Evolutionary conservation across 2,329 filamentous ascomycete genomes (phyloP).

Genomic region (Lasiodiplodia sp.): DNA sequence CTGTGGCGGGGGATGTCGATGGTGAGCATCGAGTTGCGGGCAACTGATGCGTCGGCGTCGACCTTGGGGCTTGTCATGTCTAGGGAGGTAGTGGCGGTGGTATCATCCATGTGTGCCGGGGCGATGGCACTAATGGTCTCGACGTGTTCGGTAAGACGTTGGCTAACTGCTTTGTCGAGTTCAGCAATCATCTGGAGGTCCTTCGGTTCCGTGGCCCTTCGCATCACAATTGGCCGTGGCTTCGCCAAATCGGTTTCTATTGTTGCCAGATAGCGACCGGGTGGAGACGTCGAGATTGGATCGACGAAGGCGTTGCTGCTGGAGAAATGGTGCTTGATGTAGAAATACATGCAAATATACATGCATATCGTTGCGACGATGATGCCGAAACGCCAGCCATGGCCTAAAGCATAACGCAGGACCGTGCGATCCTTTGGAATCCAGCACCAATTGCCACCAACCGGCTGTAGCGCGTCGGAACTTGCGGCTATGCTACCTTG

Average conservation of each 20-base stretch:
- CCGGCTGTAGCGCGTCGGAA: constrained; percentile 42
- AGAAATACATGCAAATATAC: constrained; percentile 54
- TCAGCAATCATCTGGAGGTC: neutral
- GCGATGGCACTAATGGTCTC: neutral
- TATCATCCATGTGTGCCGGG: neutral
- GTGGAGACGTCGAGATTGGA: neutral
- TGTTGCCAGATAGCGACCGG: neutral
- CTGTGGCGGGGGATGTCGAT: constrained; percentile 1
- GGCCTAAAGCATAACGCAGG: constrained; percentile 55
- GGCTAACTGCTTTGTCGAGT: constrained; percentile 1
- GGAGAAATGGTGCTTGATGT: constrained; percentile 36
- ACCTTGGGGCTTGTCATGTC: neutral
- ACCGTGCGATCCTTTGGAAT: constrained; percentile 48
- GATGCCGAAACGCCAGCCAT: constrained; percentile 56
- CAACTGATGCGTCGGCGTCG: neutral
- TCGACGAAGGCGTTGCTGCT: constrained; percentile 9
- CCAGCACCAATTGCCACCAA: constrained; percentile 60
- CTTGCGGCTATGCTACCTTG: constrained; percentile 24
- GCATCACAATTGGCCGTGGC: neutral
- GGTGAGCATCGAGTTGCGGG: neutral
- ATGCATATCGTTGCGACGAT: constrained; percentile 51
- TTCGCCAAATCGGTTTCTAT: neutral
- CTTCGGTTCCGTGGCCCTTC: neutral
- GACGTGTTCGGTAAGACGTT: neutral
- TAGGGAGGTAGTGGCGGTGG: neutral